These are phyloP conservation scores for Heliamphora exappendiculata DNA, from an alignment of 148 eudicot species.

Conservation along the genomic window DNA sequence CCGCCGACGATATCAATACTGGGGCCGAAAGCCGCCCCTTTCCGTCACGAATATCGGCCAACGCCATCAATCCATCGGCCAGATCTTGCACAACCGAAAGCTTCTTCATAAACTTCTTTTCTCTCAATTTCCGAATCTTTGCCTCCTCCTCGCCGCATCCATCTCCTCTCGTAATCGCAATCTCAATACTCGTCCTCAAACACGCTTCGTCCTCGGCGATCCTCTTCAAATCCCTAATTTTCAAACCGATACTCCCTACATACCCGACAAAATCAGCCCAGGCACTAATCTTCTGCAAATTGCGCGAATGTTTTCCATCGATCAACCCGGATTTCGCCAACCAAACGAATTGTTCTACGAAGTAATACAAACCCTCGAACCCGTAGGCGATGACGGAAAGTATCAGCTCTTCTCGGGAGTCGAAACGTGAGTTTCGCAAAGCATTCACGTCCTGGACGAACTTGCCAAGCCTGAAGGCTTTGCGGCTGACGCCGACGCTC, in stretches of 20 bases:
- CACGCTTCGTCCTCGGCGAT: constrained; percentile 45
- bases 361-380: constrained; percentile 81
- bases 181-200: constrained; percentile 36
- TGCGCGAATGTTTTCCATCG: constrained; percentile 22
- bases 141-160: constrained; percentile 26
- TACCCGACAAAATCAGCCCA: constrained; percentile 87
- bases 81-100: constrained; percentile 77
- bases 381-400: constrained; percentile 62
- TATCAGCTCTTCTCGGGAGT: constrained; percentile 10
- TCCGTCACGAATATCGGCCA: constrained; percentile 69
- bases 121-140: constrained; percentile 38
- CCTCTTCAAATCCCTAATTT: constrained; percentile 48
- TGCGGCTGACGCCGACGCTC: constrained; percentile 72
- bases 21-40: constrained; percentile 57
- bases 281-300: constrained; percentile 53
- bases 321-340: constrained; percentile 70
- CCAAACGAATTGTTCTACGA: constrained; percentile 86
- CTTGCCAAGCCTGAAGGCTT: constrained; percentile 90
- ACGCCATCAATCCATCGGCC: constrained; percentile 86
- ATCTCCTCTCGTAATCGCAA: constrained; percentile 33
- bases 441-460: constrained; percentile 82
- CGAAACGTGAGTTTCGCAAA: constrained; percentile 22
- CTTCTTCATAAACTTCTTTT: constrained; percentile 65
- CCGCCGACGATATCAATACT: constrained; percentile 57
- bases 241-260: constrained; percentile 64